phyloP scores from a whole-genome alignment of 169 alveolate genomes.

The Plasmodium falciparum region DNA sequence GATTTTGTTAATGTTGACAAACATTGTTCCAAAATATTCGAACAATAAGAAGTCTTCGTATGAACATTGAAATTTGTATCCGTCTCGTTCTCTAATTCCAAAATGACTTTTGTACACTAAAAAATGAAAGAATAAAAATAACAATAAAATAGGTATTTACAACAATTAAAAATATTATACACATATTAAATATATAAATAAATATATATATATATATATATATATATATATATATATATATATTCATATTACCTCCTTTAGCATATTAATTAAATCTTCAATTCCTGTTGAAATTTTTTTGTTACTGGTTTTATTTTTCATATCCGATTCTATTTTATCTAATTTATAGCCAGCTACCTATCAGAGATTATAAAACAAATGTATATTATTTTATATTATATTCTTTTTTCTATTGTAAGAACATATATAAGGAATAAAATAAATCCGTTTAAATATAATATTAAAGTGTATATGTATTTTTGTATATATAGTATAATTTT shows the following conservation, averaged over 20 bases:
- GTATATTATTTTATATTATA: too few species aligned
- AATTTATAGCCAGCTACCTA: constrained; percentile 62
- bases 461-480: background rate
- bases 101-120: constrained; percentile 59
- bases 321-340: constrained; percentile 46
- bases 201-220: background rate
- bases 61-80: constrained; percentile 66
- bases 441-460: background rate
- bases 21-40: constrained; percentile 51
- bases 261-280: constrained; percentile 70
- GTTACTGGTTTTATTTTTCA: constrained; percentile 33
- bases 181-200: background rate
- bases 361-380: background rate
- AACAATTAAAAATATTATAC: background rate
- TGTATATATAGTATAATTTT: background rate
- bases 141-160: constrained; percentile 1
- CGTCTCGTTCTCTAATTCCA: constrained; percentile 55
- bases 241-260: constrained; percentile 61
- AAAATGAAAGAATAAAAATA: constrained; percentile 11
- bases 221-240: background rate
- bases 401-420: too few species aligned
- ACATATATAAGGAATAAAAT: background rate
- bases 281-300: constrained; percentile 65
- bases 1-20: constrained; percentile 65
- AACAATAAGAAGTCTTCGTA: constrained; percentile 55